Evolutionary conservation across 768 basidiomycete species (phyloP).

Genomic region (Lanmaoa rubissima): DNA sequence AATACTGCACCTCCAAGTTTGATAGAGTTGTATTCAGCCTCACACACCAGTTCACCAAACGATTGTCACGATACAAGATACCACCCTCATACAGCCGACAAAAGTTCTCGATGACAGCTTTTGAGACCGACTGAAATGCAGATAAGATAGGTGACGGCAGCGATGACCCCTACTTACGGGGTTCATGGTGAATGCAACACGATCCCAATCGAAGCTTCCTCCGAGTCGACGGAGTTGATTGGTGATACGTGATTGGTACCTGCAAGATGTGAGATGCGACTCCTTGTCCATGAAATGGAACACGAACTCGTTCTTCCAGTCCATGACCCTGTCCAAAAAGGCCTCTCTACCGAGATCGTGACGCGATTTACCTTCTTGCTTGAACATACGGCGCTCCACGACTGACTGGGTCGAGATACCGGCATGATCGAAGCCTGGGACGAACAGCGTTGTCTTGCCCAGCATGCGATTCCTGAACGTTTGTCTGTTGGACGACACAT

Average conservation of each 20-base stretch:
- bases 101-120: slow-evolving; percentile 90
- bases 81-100: slow-evolving; percentile 90
- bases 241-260: slow-evolving; percentile 92
- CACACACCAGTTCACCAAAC: slow-evolving; percentile 98
- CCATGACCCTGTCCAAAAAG: slow-evolving; percentile 88
- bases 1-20: slow-evolving; percentile 80
- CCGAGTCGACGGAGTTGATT: slow-evolving; percentile 86
- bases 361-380: slow-evolving; percentile 74
- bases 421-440: slow-evolving; percentile 97
- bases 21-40: slow-evolving; percentile 94
- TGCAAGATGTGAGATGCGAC: slow-evolving; percentile 29
- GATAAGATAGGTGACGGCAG: neutral
- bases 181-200: slow-evolving; percentile 95
- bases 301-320: slow-evolving; percentile 95
- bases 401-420: slow-evolving; percentile 98
- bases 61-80: slow-evolving; percentile 90
- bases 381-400: slow-evolving; percentile 90
- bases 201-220: slow-evolving; percentile 92
- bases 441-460: slow-evolving; percentile 85
- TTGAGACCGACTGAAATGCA: slow-evolving; percentile 57
- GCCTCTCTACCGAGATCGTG: slow-evolving; percentile 94
- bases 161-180: slow-evolving; percentile 47
- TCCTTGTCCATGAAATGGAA: neutral
- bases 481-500: neutral
- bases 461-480: slow-evolving; percentile 86